Evolutionary conservation across 176 grass and related monocot species (phyloP).

Genomic region (Ananas comosus): DNA sequence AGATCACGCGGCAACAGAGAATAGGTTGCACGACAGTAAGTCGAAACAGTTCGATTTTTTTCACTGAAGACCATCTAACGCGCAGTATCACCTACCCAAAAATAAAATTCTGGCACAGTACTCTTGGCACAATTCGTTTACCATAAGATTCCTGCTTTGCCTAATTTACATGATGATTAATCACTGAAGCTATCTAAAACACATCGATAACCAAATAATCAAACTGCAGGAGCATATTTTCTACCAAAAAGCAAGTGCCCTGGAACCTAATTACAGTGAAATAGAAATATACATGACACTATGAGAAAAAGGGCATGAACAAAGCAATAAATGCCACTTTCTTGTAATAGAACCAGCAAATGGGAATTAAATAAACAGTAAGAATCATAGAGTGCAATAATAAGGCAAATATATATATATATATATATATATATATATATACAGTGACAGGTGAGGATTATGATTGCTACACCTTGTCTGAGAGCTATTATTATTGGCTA

Average conservation of each 20-base stretch:
- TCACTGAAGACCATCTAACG: too few species aligned
- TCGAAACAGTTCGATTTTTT: slow-evolving; percentile 4
- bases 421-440: background rate
- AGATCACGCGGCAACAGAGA: background rate
- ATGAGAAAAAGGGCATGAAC: too few species aligned
- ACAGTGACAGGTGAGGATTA: slow-evolving; percentile 13
- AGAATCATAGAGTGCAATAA: background rate
- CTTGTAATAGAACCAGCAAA: slow-evolving; percentile 9
- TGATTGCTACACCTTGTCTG: slow-evolving; percentile 40
- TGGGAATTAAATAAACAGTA: slow-evolving; percentile 29
- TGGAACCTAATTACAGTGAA: background rate
- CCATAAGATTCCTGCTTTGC: too few species aligned
- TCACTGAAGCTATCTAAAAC: too few species aligned
- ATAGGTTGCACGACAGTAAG: background rate
- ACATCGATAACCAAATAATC: background rate
- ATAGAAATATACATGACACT: background rate
- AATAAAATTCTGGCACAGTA: too few species aligned
- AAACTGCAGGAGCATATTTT: background rate
- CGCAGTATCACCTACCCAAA: too few species aligned
- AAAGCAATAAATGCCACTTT: background rate
- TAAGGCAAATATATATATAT: background rate
- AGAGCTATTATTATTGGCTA: slow-evolving; percentile 25
- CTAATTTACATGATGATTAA: too few species aligned
- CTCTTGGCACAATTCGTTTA: too few species aligned
- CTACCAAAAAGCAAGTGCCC: background rate